These are phyloP conservation scores for Termitomyces heimii DNA, from an alignment of 768 basidiomycete genomes.

Conservation along the genomic window DNA sequence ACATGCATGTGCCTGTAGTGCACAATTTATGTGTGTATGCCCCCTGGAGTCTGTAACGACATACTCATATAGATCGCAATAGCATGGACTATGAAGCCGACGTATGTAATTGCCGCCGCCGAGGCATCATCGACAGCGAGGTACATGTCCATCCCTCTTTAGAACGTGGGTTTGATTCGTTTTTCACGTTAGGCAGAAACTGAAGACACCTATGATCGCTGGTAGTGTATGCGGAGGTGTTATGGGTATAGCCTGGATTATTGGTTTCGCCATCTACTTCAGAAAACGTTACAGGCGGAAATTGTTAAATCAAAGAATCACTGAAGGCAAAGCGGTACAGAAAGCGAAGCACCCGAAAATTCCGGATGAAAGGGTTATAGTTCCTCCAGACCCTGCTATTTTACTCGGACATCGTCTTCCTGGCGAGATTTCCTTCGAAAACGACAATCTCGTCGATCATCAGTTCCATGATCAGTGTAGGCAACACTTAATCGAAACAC, in stretches of 20 bases:
- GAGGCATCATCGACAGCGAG: constrained; percentile 8
- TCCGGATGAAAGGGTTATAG: constrained; percentile 41
- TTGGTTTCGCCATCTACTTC: constrained; percentile 55
- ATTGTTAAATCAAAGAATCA: constrained; percentile 35
- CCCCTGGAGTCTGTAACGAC: not conserved
- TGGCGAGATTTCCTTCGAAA: constrained; percentile 24
- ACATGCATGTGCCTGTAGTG: constrained; percentile 5
- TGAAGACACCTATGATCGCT: constrained; percentile 56
- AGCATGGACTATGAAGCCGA: constrained; percentile 2
- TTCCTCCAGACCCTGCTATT: constrained; percentile 65
- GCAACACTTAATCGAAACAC: not conserved
- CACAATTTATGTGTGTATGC: constrained; percentile 1
- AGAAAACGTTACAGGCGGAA: constrained; percentile 45
- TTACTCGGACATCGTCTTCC: constrained; percentile 41
- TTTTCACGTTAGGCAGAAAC: constrained; percentile 33
- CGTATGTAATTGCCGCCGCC: constrained; percentile 4
- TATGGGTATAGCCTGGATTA: constrained; percentile 45
- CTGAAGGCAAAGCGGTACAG: constrained; percentile 37
- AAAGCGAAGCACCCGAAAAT: constrained; percentile 30
- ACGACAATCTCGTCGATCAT: constrained; percentile 5
- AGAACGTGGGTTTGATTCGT: not conserved
- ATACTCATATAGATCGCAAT: not conserved
- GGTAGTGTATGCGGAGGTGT: constrained; percentile 51
- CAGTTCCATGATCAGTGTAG: not conserved
- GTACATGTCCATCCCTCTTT: constrained; percentile 1